Percentiles rank a stretch among this genome's conserved stretches.
phyloP scores from a whole-genome alignment of 768 basidiomycete genomes.

The Clitopilus hobsonii region DNA sequence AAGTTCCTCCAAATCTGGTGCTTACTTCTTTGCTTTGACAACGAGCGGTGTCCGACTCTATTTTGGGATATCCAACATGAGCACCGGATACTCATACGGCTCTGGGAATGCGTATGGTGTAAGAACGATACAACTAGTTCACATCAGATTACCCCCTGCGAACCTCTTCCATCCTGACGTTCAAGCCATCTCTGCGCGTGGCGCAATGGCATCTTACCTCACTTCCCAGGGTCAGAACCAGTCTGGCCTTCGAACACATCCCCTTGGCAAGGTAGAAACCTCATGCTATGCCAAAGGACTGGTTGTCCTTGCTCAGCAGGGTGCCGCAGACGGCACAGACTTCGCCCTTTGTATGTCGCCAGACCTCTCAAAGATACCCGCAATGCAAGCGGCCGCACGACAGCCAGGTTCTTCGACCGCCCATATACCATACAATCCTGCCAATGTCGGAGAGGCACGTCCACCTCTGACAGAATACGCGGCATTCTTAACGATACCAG shows the following conservation, averaged over 20 bases:
- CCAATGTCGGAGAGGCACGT: constrained; percentile 31
- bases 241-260: constrained; percentile 50
- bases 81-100: constrained; percentile 43
- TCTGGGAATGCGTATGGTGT: constrained; percentile 22
- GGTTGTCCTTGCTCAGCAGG: constrained; percentile 65
- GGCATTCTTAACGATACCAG: constrained; percentile 71
- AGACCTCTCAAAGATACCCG: constrained; percentile 60
- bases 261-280: constrained; percentile 53
- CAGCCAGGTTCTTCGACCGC: constrained; percentile 6
- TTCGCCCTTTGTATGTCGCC: constrained; percentile 72
- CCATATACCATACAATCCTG: constrained; percentile 18
- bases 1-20: constrained; percentile 60
- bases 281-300: constrained; percentile 66
- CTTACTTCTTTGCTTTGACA: constrained; percentile 80
- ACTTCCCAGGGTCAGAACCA: constrained; percentile 39
- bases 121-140: constrained; percentile 59
- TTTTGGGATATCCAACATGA: constrained; percentile 56
- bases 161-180: constrained; percentile 78
- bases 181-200: constrained; percentile 46
- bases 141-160: constrained; percentile 75
- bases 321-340: constrained; percentile 70
- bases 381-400: constrained; percentile 31
- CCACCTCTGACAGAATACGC: constrained; percentile 76
- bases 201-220: constrained; percentile 43
- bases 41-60: constrained; percentile 81